phyloP scores from a whole-genome alignment of 495 filamentous ascomycete species.

The Trichoderma gamsii region DNA sequence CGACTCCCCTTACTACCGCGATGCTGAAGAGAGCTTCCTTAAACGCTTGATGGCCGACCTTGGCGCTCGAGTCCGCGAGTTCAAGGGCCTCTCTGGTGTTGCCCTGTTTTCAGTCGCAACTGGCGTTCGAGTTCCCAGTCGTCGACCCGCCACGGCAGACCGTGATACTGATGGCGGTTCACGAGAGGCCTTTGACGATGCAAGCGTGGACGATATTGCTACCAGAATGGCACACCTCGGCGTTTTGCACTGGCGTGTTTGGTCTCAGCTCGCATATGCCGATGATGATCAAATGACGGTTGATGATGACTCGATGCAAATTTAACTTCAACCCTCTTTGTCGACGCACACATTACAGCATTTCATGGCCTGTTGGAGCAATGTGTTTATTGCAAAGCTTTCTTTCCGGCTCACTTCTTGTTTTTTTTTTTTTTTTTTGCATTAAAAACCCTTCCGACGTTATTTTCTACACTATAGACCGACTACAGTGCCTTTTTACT shows the following conservation, averaged over 20 bases:
- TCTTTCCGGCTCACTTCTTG: background rate
- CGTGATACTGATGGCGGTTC: slow-evolving; percentile 18
- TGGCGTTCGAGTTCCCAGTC: slow-evolving; percentile 28
- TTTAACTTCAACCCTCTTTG: background rate
- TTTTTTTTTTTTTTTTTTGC: background rate
- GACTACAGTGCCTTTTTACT: background rate
- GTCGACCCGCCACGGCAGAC: slow-evolving; percentile 23
- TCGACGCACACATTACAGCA: background rate
- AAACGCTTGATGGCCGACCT: slow-evolving; percentile 36
- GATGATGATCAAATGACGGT: slow-evolving; percentile 24
- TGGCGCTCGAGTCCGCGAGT: slow-evolving; percentile 43
- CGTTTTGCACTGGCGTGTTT: slow-evolving; percentile 81
- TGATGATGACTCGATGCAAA: slow-evolving; percentile 11
- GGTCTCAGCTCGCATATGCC: slow-evolving; percentile 64
- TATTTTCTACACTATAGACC: background rate
- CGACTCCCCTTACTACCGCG: slow-evolving; percentile 30
- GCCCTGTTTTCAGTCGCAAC: slow-evolving; percentile 48
- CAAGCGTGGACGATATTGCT: slow-evolving; percentile 60
- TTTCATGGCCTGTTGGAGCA: background rate
- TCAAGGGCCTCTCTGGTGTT: slow-evolving; percentile 43
- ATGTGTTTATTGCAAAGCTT: background rate
- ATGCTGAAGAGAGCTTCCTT: slow-evolving; percentile 37
- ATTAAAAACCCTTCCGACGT: too few species aligned
- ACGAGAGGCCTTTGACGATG: slow-evolving; percentile 28
- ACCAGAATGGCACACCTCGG: slow-evolving; percentile 71